phyloP scores from a whole-genome alignment of 1,284 basidiomycete species.

The Ceratobasidium sp. region DNA sequence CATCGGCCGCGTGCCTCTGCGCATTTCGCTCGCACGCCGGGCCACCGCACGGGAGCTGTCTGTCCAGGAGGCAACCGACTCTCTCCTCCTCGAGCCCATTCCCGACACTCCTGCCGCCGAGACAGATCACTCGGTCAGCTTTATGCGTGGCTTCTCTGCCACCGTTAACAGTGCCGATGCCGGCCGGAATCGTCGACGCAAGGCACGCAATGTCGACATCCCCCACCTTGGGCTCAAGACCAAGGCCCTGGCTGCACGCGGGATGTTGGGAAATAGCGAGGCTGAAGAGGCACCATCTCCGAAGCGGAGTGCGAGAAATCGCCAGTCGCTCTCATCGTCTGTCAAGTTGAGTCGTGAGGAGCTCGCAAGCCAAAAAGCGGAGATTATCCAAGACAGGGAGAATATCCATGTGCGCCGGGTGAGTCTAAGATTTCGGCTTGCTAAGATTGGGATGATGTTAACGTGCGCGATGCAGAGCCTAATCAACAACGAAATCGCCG shows the following conservation, averaged over 20 bases:
- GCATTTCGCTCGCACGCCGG: slow-evolving; percentile 70
- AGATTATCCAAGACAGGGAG: slow-evolving; percentile 89
- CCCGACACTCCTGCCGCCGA: slow-evolving; percentile 66
- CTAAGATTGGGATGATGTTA: background rate
- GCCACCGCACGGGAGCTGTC: slow-evolving; percentile 84
- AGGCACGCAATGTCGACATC: slow-evolving; percentile 82
- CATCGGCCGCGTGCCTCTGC: slow-evolving; percentile 75
- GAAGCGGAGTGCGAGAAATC: slow-evolving; percentile 66
- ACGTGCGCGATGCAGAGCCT: slow-evolving; percentile 66
- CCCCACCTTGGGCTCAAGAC: slow-evolving; percentile 81
- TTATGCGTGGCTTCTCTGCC: slow-evolving; percentile 89
- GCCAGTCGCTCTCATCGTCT: slow-evolving; percentile 71
- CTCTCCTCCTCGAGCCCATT: slow-evolving; percentile 71
- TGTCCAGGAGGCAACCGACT: slow-evolving; percentile 83
- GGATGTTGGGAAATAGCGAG: slow-evolving; percentile 71
- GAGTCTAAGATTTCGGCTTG: slow-evolving; percentile 53
- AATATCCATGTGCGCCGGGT: slow-evolving; percentile 88
- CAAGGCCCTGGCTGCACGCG: slow-evolving; percentile 79
- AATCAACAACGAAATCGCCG: slow-evolving; percentile 84
- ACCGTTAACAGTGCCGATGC: slow-evolving; percentile 89
- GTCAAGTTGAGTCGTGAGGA: slow-evolving; percentile 85
- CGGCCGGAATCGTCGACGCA: slow-evolving; percentile 75
- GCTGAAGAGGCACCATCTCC: slow-evolving; percentile 60
- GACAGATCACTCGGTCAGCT: slow-evolving; percentile 60
- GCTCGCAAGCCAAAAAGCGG: slow-evolving; percentile 79